These are phyloP conservation scores for Pascua sp. DNA, from an alignment of 1,284 basidiomycete genomes.

Conservation along the genomic window DNA sequence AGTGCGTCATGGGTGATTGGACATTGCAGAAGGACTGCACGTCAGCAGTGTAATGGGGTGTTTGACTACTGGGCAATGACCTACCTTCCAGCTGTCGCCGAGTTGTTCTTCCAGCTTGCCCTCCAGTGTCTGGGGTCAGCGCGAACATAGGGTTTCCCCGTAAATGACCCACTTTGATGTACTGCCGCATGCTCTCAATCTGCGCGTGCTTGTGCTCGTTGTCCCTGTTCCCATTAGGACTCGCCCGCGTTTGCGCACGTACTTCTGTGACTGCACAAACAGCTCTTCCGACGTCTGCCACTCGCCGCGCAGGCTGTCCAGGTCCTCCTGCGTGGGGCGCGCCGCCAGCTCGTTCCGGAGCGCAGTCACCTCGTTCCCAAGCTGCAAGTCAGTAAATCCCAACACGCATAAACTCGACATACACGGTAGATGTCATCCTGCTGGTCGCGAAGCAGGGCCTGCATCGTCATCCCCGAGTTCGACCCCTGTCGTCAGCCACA, in stretches of 20 bases:
- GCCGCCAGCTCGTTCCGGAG: slow-evolving; percentile 6
- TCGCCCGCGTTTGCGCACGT: neutral
- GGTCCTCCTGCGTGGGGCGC: slow-evolving; percentile 15
- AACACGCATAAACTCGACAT: too few species aligned
- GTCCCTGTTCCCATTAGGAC: slow-evolving; percentile 23
- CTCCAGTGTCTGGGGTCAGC: slow-evolving; percentile 27
- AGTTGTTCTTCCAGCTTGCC: slow-evolving; percentile 25
- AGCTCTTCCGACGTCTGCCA: slow-evolving; percentile 31
- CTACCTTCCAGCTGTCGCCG: slow-evolving; percentile 33
- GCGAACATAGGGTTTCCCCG: neutral
- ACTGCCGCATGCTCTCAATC: slow-evolving; percentile 31
- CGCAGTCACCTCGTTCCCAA: slow-evolving; percentile 4
- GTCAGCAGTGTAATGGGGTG: neutral
- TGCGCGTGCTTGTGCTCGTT: slow-evolving; percentile 35
- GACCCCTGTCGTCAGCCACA: too few species aligned
- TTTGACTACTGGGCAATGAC: too few species aligned
- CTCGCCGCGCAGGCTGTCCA: slow-evolving; percentile 19
- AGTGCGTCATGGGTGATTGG: slow-evolving; percentile 1
- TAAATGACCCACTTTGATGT: slow-evolving; percentile 27
- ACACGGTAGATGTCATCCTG: too few species aligned
- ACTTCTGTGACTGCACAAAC: slow-evolving; percentile 33
- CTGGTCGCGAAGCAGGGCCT: too few species aligned
- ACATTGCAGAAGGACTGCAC: slow-evolving; percentile 3
- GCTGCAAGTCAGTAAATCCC: neutral
- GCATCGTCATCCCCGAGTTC: too few species aligned